Evolutionary conservation across 1,284 basidiomycete genomes (phyloP), one percentile per base, ranked within the genome.

Genomic region (Fomitopsis betulina): DNA sequence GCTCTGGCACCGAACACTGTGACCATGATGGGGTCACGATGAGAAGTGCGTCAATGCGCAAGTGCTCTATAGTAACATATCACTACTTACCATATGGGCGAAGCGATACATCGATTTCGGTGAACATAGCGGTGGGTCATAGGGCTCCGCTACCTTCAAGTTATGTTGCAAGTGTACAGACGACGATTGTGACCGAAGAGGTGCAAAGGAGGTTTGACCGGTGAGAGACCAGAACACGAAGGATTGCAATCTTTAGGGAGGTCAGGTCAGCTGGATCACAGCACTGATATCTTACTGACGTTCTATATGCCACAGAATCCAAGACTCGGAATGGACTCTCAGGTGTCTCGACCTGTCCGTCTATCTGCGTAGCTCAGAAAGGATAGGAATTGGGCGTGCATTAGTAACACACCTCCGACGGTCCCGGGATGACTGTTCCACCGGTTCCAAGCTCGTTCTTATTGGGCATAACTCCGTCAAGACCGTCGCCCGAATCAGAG

Each of bases 271-370:
- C 27, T 12, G 30, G 42, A 7, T 33, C 5, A 32, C 30, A 2
- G 9, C 1, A 9, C 6, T 15, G 15, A 10, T n/a, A 10, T 8
- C 15, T 13, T 45, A 51, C 49, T n/a, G 21, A 51, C 49, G 59
- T 85, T 89, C 68, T 93, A 91, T 72, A 83, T 77, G 62, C 78
- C 82, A 27, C 42, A 7, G 42, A 23, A 21, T 45, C 42, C 12
- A 45, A 23, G 23, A 25, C 21, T n/a, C n/a, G n/a, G 19, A 45
- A 13, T 7, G 23, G 42, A 13, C 13, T 45, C 23, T 25, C 23
- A 10, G 10, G 19, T 6, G 21, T 21, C 21, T 13, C 19, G 1
- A 25, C 21, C 12, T 21, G 40, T 37, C 19, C 23, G 19, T 12
- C 42, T 13, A 23, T 8, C 42, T 10, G 23, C 9, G 23, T 25